These are phyloP conservation scores for Vinca minor DNA, from an alignment of 257 asterid species.

Conservation along the genomic window DNA sequence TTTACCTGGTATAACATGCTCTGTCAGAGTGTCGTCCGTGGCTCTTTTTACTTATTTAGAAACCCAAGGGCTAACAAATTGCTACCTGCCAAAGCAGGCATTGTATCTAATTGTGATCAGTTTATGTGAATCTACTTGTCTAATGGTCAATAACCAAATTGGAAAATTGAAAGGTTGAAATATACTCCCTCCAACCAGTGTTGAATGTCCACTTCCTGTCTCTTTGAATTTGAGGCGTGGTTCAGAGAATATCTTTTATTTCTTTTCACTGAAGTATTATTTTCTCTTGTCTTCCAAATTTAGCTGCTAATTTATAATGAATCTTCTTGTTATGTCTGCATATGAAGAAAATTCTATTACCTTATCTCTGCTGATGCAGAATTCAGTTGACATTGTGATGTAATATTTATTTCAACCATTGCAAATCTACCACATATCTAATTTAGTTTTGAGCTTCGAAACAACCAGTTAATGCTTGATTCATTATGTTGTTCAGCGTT, in stretches of 20 bases:
- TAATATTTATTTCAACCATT: background rate
- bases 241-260: background rate
- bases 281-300: background rate
- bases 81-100: background rate
- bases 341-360: background rate
- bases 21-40: too few relatives aligned
- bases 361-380: background rate
- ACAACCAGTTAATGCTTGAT: conserved; percentile 15
- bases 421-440: background rate
- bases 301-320: background rate
- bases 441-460: conserved; percentile 13
- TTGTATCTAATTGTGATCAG: background rate
- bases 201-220: too few relatives aligned
- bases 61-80: background rate
- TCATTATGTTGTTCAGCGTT: conserved; percentile 47
- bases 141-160: background rate
- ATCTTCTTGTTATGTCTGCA: background rate
- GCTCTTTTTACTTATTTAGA: too few relatives aligned
- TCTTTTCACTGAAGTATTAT: background rate
- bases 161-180: background rate
- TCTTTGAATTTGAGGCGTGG: background rate
- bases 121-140: background rate
- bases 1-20: too few relatives aligned
- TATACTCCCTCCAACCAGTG: too few relatives aligned
- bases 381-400: background rate